A percentile compares a stretch with the other conserved stretches of the same genome.
These are phyloP conservation scores for Heracleum sosnowskyi DNA, from an alignment of 129 eudicot genomes.

Conservation along the genomic window DNA sequence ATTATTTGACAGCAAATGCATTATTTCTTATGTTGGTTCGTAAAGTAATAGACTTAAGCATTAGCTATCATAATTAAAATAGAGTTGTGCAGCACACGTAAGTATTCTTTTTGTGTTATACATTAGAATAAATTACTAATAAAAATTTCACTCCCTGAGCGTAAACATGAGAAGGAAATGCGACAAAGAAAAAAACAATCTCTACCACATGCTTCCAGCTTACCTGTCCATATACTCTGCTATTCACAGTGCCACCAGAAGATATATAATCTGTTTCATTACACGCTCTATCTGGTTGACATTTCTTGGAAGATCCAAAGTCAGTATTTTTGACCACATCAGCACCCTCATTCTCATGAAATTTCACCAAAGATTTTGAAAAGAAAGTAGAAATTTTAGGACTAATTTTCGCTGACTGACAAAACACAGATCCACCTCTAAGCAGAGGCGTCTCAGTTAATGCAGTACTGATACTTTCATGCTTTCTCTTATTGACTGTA, in stretches of 20 bases:
- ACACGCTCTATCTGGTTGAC: conserved; percentile 20
- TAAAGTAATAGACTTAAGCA: not conserved
- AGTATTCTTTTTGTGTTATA: no score
- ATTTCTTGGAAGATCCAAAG: conserved; percentile 23
- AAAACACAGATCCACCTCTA: no score
- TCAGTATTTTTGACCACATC: conserved; percentile 24
- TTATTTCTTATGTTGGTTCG: not conserved
- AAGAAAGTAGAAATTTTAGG: conserved; percentile 13
- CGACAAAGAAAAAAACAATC: not conserved
- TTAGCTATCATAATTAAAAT: not conserved
- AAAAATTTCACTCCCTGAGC: not conserved
- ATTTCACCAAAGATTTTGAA: conserved; percentile 23
- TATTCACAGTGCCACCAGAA: conserved; percentile 19
- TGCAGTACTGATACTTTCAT: no score
- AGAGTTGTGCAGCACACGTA: not conserved
- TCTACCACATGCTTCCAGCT: not conserved
- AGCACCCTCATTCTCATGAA: conserved; percentile 23
- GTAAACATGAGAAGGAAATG: not conserved
- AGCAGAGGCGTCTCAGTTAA: no score
- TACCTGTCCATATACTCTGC: no score
- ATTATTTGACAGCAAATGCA: not conserved
- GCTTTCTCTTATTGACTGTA: no score
- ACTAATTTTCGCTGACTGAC: no score
- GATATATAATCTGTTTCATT: conserved; percentile 20
- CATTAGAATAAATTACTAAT: no score